Evolutionary conservation across 257 asterid genomes (phyloP).

Genomic region (Agastache rugosa): DNA sequence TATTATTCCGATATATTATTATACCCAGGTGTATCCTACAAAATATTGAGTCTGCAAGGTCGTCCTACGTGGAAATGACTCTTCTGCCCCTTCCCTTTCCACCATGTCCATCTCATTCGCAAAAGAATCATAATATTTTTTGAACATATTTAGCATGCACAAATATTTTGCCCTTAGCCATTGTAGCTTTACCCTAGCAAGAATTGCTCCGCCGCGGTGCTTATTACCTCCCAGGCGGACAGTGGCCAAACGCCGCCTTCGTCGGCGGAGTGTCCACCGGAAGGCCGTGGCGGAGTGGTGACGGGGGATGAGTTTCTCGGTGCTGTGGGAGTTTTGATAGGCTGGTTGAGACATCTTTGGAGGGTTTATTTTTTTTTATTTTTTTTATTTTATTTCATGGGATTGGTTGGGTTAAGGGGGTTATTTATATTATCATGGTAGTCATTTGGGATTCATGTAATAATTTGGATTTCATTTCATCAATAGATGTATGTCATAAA

Average conservation of each 20-base stretch:
- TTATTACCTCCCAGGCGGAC: slow-evolving; percentile 61
- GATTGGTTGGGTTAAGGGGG: neutral
- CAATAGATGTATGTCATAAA: neutral
- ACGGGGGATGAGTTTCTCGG: neutral
- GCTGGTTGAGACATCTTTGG: slow-evolving; percentile 3
- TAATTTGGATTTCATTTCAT: neutral
- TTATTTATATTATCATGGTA: neutral
- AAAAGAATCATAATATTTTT: slow-evolving; percentile 39
- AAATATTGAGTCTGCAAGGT: slow-evolving; percentile 47
- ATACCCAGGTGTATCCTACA: slow-evolving; percentile 43
- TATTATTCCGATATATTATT: neutral
- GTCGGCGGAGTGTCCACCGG: slow-evolving; percentile 46
- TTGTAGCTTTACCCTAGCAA: slow-evolving; percentile 44
- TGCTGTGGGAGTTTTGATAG: neutral
- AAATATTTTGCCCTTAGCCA: slow-evolving; percentile 47
- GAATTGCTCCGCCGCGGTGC: slow-evolving; percentile 45
- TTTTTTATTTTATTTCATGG: neutral
- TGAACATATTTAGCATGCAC: slow-evolving; percentile 55
- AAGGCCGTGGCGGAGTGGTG: slow-evolving; percentile 29
- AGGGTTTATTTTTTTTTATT: too few species aligned
- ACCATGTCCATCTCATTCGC: slow-evolving; percentile 43
- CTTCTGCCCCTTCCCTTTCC: slow-evolving; percentile 31
- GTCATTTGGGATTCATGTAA: neutral
- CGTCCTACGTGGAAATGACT: slow-evolving; percentile 47
- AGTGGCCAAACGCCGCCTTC: slow-evolving; percentile 47